Evolutionary conservation across 2,329 filamentous ascomycete genomes (phyloP), one percentile per base, ranked within the genome.

Genomic region (Chalaropsis ovoidea): DNA sequence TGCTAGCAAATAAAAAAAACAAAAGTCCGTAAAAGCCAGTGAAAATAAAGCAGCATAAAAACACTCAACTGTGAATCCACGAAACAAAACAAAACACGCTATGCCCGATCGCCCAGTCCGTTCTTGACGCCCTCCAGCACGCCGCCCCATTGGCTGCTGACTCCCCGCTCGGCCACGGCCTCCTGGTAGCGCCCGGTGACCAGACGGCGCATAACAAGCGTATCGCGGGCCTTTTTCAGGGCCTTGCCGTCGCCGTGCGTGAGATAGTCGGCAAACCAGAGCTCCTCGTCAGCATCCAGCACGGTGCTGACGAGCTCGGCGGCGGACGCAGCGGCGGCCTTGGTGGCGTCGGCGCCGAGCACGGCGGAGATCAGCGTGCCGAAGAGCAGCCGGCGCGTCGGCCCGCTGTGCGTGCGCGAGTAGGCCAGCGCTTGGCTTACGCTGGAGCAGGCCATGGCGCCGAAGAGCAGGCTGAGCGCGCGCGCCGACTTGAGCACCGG

Each of bases 361-460:
- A 87, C 83, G 1, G 79, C 79, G 8, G 79, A 74, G 3, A 93
- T 77, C 7, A 94, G 75, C 67, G 83, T 80, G 68, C 86, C 82
- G 69, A 95, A 86, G 17, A 92, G 82, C 64, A 79, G 76, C 67
- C 81, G 81, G 27, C 86, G 87, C 15, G 82, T 80, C 61, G 79
- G 74, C 11, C 85, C 81, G 11, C 86, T 81, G 68, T 87, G 82
- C 0, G 80, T 81, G 45, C 88, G 84, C 5, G 85, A 82, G 74
- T 90, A 94, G 68, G 84, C 84, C 65, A 93, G 85, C 2, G 88
- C 86, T 71, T 91, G 88, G 0, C 84, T 82, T 4, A 92, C 79
- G 70, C 82, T 89, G 7, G 86, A 84, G 43, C 78, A 78, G 1
- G 85, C 82, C 61, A 94, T 79, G 7, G 88, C 86, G 52, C 82